phyloP scores from a whole-genome alignment of 768 basidiomycete genomes.

The Wakefieldia striispora region DNA sequence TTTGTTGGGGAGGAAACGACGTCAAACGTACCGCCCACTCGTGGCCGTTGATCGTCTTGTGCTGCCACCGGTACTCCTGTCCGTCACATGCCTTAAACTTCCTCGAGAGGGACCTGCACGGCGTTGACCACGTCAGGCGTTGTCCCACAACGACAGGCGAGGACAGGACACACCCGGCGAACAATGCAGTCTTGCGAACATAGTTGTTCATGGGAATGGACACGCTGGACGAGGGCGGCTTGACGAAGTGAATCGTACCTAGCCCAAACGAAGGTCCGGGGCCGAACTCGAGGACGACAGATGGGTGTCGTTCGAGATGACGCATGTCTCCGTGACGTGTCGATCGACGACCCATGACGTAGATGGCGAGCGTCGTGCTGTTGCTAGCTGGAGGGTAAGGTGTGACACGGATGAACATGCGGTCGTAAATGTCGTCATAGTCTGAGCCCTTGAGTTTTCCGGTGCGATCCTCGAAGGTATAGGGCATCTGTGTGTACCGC shows the following conservation, averaged over 20 bases:
- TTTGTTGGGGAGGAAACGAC: slow-evolving; percentile 4
- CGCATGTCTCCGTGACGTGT: slow-evolving; percentile 56
- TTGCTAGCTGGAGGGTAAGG: slow-evolving; percentile 41
- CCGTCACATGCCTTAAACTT: slow-evolving; percentile 72
- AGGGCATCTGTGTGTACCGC: slow-evolving; percentile 40
- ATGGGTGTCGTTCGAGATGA: slow-evolving; percentile 51
- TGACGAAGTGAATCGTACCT: slow-evolving; percentile 56
- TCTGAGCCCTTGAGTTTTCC: slow-evolving; percentile 54
- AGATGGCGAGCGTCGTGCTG: slow-evolving; percentile 49
- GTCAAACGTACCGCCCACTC: slow-evolving; percentile 73
- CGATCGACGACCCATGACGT: slow-evolving; percentile 64
- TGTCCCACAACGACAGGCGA: slow-evolving; percentile 6
- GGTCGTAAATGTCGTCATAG: slow-evolving; percentile 78
- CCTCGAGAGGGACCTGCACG: slow-evolving; percentile 56
- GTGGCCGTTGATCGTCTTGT: slow-evolving; percentile 52
- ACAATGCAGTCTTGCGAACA: slow-evolving; percentile 59
- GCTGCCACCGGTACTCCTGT: slow-evolving; percentile 67
- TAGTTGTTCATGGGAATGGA: slow-evolving; percentile 63
- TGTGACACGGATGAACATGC: slow-evolving; percentile 63
- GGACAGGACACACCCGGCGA: slow-evolving; percentile 52
- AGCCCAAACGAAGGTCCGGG: slow-evolving; percentile 45
- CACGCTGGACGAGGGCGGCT: slow-evolving; percentile 35
- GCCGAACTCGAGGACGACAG: slow-evolving; percentile 59
- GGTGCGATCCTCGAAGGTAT: slow-evolving; percentile 68
- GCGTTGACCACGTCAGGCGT: neutral